Evolutionary conservation across 495 filamentous ascomycete genomes (phyloP).

Genomic region (Terfezia boudieri): DNA sequence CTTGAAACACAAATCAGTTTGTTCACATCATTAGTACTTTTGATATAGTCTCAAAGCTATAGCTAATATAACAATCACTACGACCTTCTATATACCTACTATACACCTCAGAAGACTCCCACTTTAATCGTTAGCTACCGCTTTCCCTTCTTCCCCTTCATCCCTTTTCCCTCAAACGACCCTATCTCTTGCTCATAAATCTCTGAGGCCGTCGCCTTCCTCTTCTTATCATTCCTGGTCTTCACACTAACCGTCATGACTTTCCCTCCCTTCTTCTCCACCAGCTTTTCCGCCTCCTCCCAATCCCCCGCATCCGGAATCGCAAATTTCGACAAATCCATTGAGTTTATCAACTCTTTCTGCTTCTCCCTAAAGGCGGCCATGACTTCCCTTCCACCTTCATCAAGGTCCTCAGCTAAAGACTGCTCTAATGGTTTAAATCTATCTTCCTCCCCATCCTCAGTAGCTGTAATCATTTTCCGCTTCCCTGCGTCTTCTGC

Average conservation of each 20-base stretch:
- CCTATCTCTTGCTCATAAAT: constrained; percentile 37
- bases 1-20: too few relatives aligned
- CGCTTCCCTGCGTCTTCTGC: constrained; percentile 30
- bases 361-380: constrained; percentile 43
- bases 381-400: constrained; percentile 57
- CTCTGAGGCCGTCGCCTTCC: constrained; percentile 50
- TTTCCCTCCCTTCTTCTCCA: constrained; percentile 35
- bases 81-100: too few relatives aligned
- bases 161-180: constrained; percentile 21
- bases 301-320: constrained; percentile 27
- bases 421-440: constrained; percentile 45
- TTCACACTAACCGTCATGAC: constrained; percentile 68
- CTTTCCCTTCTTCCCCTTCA: constrained; percentile 37
- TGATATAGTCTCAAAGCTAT: too few relatives aligned
- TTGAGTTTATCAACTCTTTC: constrained; percentile 62
- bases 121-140: constrained; percentile 11
- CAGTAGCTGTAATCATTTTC: constrained; percentile 30
- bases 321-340: constrained; percentile 71
- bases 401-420: constrained; percentile 70
- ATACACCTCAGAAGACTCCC: too few relatives aligned
- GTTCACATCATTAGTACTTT: too few relatives aligned
- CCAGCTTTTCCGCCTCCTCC: constrained; percentile 65
- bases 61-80: too few relatives aligned
- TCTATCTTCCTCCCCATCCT: constrained; percentile 39
- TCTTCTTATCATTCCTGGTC: constrained; percentile 40